Evolutionary conservation across 768 basidiomycete species (phyloP), one percentile per base, ranked within the genome.

Genomic region (Lactarius deliciosus): DNA sequence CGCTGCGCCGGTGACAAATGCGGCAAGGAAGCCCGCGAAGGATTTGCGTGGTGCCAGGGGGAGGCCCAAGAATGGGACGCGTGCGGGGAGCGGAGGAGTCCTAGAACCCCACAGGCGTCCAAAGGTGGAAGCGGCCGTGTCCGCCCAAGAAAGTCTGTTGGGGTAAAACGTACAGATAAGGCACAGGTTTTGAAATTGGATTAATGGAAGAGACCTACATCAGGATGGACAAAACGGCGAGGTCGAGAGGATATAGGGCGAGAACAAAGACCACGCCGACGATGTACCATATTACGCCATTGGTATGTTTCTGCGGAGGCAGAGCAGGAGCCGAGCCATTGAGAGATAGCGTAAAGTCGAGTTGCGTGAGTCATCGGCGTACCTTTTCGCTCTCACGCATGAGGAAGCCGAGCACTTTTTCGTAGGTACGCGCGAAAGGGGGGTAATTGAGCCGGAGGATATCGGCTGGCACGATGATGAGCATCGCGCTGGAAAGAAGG

Each of bases 211-310:
- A 63, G 36, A 55, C 41, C 54, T 43, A 66, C 94, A 94, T 92
- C 70, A 96, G 82, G 70, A 97, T 90, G 8, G 94, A 84, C 16
- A 96, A 87, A n/a, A 91, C 86, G 13, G 94, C 94, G 38, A 97
- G 83, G 73, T 96, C 95, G 57, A 89, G 81, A 2, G 95, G 95
- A 73, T 92, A 91, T 59, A 87, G 77, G 0, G 83, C 77, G 22
- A 97, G 82, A 18, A 86, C 91, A 72, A 87, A 84, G 68, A 91
- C 85, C 69, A 91, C 92, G 20, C 95, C 95, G 30, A 96, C 76
- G 65, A 96, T 87, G 75, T 96, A 97, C 92, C 91, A 96, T 57
- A 88, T 85, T 34, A 95, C 92, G 1, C 95, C 95, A 72, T 97
- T 96, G 11, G 88, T 83, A 36, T 84, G 79, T 74, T 85, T 81